Evolutionary conservation across 2,329 filamentous ascomycete species (phyloP).

Genomic region (Berkeleyomyces basicola): DNA sequence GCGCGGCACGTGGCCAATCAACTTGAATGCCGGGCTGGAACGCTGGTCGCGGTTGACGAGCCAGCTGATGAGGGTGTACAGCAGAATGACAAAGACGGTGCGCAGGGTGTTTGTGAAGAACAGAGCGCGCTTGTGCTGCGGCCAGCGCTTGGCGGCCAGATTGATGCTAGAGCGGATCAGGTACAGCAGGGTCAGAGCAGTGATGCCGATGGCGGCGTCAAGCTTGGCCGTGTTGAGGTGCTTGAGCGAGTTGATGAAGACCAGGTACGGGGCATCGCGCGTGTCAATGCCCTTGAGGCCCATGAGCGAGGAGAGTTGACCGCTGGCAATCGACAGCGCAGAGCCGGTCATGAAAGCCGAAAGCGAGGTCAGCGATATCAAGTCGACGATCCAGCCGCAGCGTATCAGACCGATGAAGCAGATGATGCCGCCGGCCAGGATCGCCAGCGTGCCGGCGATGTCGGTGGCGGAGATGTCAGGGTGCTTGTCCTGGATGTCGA

Average conservation of each 20-base stretch:
- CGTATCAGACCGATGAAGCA: conserved; percentile 62
- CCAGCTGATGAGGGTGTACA: conserved; percentile 86
- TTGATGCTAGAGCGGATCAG: conserved; percentile 51
- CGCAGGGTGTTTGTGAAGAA: conserved; percentile 89
- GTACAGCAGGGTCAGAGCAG: conserved; percentile 63
- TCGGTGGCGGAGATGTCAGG: conserved; percentile 45
- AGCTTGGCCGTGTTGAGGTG: conserved; percentile 47
- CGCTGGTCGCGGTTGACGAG: conserved; percentile 56
- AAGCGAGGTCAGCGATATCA: conserved; percentile 80
- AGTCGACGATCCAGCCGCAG: conserved; percentile 77
- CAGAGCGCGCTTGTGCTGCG: conserved; percentile 52
- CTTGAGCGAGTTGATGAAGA: conserved; percentile 71
- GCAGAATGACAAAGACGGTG: conserved; percentile 76
- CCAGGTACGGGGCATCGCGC: conserved; percentile 60
- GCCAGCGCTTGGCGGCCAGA: conserved; percentile 49
- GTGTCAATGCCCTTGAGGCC: conserved; percentile 62
- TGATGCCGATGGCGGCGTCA: conserved; percentile 83
- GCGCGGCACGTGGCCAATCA: conserved; percentile 62
- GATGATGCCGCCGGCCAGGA: conserved; percentile 65
- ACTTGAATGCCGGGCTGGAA: conserved; percentile 49
- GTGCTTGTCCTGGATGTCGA: conserved; percentile 38
- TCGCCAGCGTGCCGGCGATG: conserved; percentile 61
- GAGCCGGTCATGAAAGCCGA: conserved; percentile 96
- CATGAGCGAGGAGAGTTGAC: conserved; percentile 69
- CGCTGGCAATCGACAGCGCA: conserved; percentile 70